These are phyloP conservation scores for Linum tenue DNA, from an alignment of 345 rosid species.

Conservation along the genomic window DNA sequence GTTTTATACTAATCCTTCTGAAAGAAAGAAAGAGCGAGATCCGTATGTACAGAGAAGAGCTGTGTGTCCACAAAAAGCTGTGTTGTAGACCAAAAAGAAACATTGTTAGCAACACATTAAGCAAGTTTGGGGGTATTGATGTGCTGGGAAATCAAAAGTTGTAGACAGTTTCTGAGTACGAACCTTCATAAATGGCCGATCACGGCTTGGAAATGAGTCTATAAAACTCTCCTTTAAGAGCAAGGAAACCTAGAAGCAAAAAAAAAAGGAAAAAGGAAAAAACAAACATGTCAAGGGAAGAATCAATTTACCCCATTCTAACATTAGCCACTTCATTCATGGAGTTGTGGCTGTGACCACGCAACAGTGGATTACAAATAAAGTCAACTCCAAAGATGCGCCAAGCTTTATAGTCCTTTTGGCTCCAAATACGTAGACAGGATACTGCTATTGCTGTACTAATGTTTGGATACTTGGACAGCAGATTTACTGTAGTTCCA, in stretches of 20 bases:
- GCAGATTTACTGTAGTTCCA: no score
- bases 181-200: slow-evolving; percentile 88
- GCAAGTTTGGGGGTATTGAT: neutral
- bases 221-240: slow-evolving; percentile 89
- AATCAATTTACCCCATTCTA: neutral
- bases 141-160: neutral
- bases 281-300: neutral
- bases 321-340: neutral
- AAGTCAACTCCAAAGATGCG: neutral
- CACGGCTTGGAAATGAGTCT: slow-evolving; percentile 69
- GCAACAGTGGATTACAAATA: neutral
- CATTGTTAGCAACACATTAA: neutral
- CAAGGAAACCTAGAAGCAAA: slow-evolving; percentile 60
- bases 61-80: slow-evolving; percentile 90
- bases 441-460: no score
- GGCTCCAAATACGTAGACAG: neutral
- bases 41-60: slow-evolving; percentile 93
- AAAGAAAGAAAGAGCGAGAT: slow-evolving; percentile 77
- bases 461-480: no score
- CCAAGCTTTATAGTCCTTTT: neutral
- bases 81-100: neutral
- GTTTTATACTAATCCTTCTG: slow-evolving; percentile 60
- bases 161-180: slow-evolving; percentile 1
- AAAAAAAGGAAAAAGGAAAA: slow-evolving; percentile 1
- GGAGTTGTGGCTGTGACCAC: neutral